Conservation (phyloP, 139 green algal genomes). For the Choricystis sp. region DNA sequence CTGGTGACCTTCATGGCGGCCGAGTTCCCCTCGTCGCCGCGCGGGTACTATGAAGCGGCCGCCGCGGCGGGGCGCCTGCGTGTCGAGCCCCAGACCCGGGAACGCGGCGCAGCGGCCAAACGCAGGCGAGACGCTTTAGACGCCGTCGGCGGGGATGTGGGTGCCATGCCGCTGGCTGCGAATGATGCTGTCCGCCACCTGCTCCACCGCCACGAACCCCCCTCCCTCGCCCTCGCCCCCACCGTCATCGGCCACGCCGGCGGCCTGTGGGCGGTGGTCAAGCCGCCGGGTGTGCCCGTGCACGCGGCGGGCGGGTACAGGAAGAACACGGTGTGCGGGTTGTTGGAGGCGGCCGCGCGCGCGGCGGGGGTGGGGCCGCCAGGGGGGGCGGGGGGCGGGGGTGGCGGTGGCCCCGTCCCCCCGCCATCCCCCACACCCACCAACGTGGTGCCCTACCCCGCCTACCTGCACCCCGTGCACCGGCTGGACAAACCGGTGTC, state of each 20-base stretch:
- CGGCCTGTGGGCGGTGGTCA: constrained; percentile 54
- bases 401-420: too few relatives aligned
- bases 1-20: constrained; percentile 3
- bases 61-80: constrained; percentile 36
- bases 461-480: constrained; percentile 46
- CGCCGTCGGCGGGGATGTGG: neutral
- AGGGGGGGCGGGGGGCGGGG: too few relatives aligned
- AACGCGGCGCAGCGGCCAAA: too few relatives aligned
- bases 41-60: constrained; percentile 47
- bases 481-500: constrained; percentile 74
- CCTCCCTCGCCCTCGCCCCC: constrained; percentile 29
- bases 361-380: neutral
- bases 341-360: constrained; percentile 35
- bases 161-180: constrained; percentile 16
- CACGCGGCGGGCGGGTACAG: constrained; percentile 79
- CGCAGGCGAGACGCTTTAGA: neutral
- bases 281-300: constrained; percentile 69
- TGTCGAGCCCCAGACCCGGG: constrained; percentile 45
- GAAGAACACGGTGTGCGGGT: constrained; percentile 77
- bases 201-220: constrained; percentile 76
- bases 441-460: constrained; percentile 36
- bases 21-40: constrained; percentile 47
- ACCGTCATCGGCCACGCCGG: constrained; percentile 20
- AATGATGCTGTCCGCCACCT: constrained; percentile 48
- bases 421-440: constrained; percentile 1